Evolutionary conservation across 495 filamentous ascomycete species (phyloP), one percentile per base, ranked within the genome.

Genomic region (Trichoderma erinaceum): DNA sequence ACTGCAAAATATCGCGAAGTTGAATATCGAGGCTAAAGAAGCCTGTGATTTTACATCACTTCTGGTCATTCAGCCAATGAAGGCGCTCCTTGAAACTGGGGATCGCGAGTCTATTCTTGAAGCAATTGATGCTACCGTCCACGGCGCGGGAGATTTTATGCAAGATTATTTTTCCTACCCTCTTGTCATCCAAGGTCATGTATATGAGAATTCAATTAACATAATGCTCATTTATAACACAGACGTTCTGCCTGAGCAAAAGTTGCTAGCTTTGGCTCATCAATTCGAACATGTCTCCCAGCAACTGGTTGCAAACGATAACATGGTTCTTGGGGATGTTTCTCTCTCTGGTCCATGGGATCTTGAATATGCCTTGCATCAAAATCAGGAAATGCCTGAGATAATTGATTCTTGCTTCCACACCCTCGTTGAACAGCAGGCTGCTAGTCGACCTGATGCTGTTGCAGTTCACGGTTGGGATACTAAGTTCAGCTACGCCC

Each of bases 401-500:
- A 18, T 65, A 21, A 66, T 73, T 1, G 73, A 76, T 21, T 67
- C 70, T 23, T 73, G 73, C 66, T 63, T 77, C 25, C 73, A 77
- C 66, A 48, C 74, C 16, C 68, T 72, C 0, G 69, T 77, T 63
- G 68, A 69, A 50, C 68, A 69, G 27, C 68, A 68, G 12, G 69
- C 67, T 25, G 27, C 48, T 8, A 64, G 65, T 15, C 71, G 70
- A 58, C 73, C 71, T 1, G 70, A 72, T 3, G 68, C 64, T 10
- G 52, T 67, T 64, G 75, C 76, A 1, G 66, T 78, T 6, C 68
- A 69, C 50, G 73, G 73, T n/a, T 87, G 86, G 85, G 86, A 88
- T 77, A 84, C 83, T 25, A 79, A 69, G 8, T 69, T 88, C 41
- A 84, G 81, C 0, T 88, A 80, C 70, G 70, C 63, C 3, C 78